Evolutionary conservation across 2,329 filamentous ascomycete species (phyloP), one percentile per base, ranked within the genome.

Genomic region (Apiospora koreana): DNA sequence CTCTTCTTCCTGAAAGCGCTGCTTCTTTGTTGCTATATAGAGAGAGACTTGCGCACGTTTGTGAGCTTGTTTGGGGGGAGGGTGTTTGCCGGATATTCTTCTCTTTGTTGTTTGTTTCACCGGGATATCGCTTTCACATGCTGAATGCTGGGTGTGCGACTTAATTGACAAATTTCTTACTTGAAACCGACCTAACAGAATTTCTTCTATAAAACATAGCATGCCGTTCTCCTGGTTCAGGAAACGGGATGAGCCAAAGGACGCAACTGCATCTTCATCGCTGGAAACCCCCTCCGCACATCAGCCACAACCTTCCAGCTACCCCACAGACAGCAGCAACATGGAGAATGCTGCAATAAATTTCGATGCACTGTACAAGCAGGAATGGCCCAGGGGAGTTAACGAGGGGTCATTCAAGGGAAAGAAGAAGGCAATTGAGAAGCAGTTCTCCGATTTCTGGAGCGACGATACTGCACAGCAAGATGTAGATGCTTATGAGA

Each of bases 401-500:
- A 14, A 31, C 75, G 64, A 73, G 68, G 14, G 65, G 72, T 67
- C 41, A 16, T 72, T 73, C 54, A n/a, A 16, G 1, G 74, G 73
- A 2, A 76, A 76, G 68, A 3, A 1, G 0, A 28, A 65, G 1
- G 21, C 38, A 68, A 76, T 76, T 48, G 3, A 14, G n/a, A 14
- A 31, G 23, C 73, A 74, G 38, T 64, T 69, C 42, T n/a, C 41
- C 1, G 16, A 38, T 0, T 76, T 76, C 68, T 70, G 70, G 70
- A 35, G 2, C 0, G 54, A 71, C 3, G 5, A 41, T 1, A n/a
- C n/a, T 3, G 73, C 74, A 5, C 3, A n/a, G 28, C 68, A 41
- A 18, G 74, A 76, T 45, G 71, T 70, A 1, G 35, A 48, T 0
- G 75, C 73, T 4, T 76, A 75, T 69, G 28, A 48, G 10, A 12